Conservation (phyloP, 1,139 yeast genomes). For the Neolecta irregularis region DNA sequence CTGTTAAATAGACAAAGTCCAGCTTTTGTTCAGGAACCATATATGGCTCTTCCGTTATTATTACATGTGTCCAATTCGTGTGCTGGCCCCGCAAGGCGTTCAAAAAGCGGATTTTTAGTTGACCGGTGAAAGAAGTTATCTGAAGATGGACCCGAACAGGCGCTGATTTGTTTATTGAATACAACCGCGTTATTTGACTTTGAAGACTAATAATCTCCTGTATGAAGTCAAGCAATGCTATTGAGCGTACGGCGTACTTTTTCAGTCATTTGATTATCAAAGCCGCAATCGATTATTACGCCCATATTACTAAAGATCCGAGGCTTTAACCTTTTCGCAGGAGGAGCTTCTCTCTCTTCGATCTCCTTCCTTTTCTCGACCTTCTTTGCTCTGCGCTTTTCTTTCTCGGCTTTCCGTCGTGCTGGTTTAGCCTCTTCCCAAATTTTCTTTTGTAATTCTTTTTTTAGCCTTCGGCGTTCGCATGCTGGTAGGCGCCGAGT, state of each 20-base stretch:
- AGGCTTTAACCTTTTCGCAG: background rate
- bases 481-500: too few species aligned
- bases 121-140: slow-evolving; percentile 52
- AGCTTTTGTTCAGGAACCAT: slow-evolving; percentile 19
- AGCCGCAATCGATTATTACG: slow-evolving; percentile 70
- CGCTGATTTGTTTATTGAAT: slow-evolving; percentile 59
- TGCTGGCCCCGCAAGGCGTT: slow-evolving; percentile 41
- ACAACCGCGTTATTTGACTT: slow-evolving; percentile 66
- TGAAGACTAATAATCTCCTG: slow-evolving; percentile 59
- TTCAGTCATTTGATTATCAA: slow-evolving; percentile 76
- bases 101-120: slow-evolving; percentile 54
- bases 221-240: background rate
- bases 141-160: slow-evolving; percentile 42
- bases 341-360: background rate
- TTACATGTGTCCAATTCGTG: slow-evolving; percentile 49
- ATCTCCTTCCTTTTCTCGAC: background rate
- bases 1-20: slow-evolving; percentile 59
- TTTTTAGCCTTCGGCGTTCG: background rate
- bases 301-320: slow-evolving; percentile 19
- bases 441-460: background rate
- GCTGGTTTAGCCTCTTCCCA: slow-evolving; percentile 4
- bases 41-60: slow-evolving; percentile 36
- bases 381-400: background rate
- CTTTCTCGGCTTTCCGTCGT: slow-evolving; percentile 1
- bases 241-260: slow-evolving; percentile 21